Conservation (phyloP, 352 stramenopile genomes). For the Elongisporangium undulatum region DNA sequence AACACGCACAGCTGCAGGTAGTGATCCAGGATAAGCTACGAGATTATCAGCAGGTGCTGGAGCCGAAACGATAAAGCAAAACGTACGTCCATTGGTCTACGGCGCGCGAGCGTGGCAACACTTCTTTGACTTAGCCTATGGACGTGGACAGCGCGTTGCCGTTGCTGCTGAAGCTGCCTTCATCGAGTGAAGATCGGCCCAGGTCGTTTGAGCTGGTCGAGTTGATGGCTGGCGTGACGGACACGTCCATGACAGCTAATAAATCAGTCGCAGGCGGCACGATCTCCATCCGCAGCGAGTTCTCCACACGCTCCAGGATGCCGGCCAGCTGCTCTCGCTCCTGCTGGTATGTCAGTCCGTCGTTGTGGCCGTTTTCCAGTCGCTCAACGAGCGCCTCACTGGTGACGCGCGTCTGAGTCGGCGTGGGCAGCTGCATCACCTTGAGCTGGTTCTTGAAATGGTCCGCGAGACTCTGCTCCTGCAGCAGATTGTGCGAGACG, state of each 20-base stretch:
- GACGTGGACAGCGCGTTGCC: background rate
- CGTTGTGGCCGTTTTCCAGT: constrained; percentile 37
- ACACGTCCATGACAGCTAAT: constrained; percentile 59
- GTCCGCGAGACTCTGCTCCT: constrained; percentile 46
- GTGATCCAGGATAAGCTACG: constrained; percentile 31
- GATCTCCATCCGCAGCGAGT: constrained; percentile 47
- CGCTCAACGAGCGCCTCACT: constrained; percentile 44
- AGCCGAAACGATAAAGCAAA: background rate
- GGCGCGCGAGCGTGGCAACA: background rate
- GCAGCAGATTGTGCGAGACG: constrained; percentile 37
- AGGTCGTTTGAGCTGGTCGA: constrained; percentile 24
- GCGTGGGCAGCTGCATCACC: constrained; percentile 31
- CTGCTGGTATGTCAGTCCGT: constrained; percentile 48
- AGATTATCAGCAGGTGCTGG: constrained; percentile 25
- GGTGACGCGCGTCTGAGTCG: constrained; percentile 13
- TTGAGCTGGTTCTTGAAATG: constrained; percentile 45
- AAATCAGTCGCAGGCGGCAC: constrained; percentile 49
- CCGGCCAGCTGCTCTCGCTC: constrained; percentile 45
- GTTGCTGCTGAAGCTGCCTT: constrained; percentile 4
- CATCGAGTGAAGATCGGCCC: constrained; percentile 10
- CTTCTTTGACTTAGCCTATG: background rate
- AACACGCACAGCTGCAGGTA: constrained; percentile 30
- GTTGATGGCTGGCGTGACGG: constrained; percentile 2
- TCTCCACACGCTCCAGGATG: constrained; percentile 37
- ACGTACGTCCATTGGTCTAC: background rate